Base-by-base conservation (phyloP, 169 alveolate genomes). In the Cryptosporidium ryanae region DNA sequence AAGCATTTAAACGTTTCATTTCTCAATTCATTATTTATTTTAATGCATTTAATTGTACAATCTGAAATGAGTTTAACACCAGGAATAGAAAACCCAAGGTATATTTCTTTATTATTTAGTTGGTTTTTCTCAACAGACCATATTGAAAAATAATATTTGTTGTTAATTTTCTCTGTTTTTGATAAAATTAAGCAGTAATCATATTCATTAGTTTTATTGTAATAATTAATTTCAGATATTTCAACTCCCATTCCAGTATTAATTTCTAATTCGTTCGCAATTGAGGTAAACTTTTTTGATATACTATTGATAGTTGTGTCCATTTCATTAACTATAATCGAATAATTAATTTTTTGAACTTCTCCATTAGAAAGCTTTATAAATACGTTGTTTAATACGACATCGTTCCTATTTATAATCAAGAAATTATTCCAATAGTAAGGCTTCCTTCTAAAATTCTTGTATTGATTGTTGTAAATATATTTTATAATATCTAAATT, bases 371-470 rank as follows among this genome's bases (percentile, higher is more conserved):
- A 12, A 29, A 50, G 34, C 31, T 52, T 68, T 17, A 52, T 49
- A 54, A n/a, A 68, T 50, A 68, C 38, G 50, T 52, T 68, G 2
- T 46, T 34, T 29, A 34, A 43, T 66, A 25, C 46, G 23, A 18
- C 18, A 46, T 29, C 29, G 13, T 49, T 27, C 10, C 25, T n/a
- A 29, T 32, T 27, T 21, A 50, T 3, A 21, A 52, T 52, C 27
- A 31, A 6, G 13, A 5, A 15, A 23, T 76, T 76, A 27, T 59
- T 59, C 84, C 84, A 76, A 44, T 38, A 3, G 21, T 57, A 76
- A 18, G 84, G 65, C 54, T 76, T 76, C 43, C 71, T 55, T n/a
- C 43, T 54, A 59, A 12, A 76, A n/a, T 76, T 43, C 34, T 43
- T 38, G 44, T 15, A 76, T 17, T 46, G 46, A 38, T 21, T 43